Evolutionary conservation across 2,329 filamentous ascomycete genomes (phyloP), one percentile per base, ranked within the genome.

Genomic region (Davidsoniella eucalypti): DNA sequence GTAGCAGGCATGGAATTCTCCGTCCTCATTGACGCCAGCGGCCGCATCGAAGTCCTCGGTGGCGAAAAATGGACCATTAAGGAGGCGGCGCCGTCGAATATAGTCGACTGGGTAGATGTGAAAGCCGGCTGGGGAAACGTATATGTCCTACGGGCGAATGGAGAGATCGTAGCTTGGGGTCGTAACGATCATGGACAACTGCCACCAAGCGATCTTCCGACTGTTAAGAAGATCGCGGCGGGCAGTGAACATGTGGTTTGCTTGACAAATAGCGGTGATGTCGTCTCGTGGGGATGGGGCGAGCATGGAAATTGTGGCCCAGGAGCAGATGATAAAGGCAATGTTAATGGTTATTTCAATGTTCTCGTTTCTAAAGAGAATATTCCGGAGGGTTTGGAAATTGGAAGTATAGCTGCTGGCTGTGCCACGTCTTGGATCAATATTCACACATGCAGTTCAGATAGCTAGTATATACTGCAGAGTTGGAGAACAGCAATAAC

Each of bases 281-380:
- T 94, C 1, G 65, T 93, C 45, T 76, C 85, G 1, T 96, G 90
- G 87, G 92, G 92, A 17, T 98, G 92, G 92, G 88, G 87, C 1
- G 90, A 96, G 65, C 92, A 98, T 65, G 92, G 92, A 1, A 98
- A 98, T 62, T 98, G 92, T 62, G 92, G 92, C 2, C 75, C 78
- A 36, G 69, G 73, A 10, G 76, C 78, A 54, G 52, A 51, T 16
- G 67, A 72, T 16, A 67, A 73, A 54, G 78, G 77, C 46, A 76
- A 84, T 63, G 78, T 87, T 44, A 82, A 80, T 55, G 81, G 75
- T 8, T 70, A 70, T 53, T 85, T 75, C 70, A 87, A 82, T 60
- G 66, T 76, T 52, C 75, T 93, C 59, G 72, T 73, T 18, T 73
- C 78, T 43, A 67, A 69, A 48, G 71, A 70, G 55, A 70, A 71